Percentiles rank a stretch among this genome's conserved stretches.
phyloP scores from a whole-genome alignment of 2,329 filamentous ascomycete genomes.

The Microsporum ferrugineum region DNA sequence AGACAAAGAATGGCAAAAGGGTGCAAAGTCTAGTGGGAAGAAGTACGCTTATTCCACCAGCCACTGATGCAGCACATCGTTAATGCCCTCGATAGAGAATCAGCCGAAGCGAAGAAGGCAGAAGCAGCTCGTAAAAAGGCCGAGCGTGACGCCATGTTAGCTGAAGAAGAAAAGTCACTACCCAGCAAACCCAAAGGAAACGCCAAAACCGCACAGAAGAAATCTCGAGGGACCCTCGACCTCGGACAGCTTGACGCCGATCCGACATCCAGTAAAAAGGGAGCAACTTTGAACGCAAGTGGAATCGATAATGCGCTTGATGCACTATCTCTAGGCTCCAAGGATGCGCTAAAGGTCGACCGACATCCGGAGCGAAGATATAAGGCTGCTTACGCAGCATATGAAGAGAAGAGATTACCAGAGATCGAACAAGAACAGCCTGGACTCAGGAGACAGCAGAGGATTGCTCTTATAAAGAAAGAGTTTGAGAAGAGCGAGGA shows the following conservation, averaged over 20 bases:
- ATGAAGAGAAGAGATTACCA: conserved; percentile 64
- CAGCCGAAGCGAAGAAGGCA: conserved; percentile 70
- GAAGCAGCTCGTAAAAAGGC: conserved; percentile 81
- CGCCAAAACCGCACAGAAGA: conserved; percentile 39
- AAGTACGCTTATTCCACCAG: conserved; percentile 52
- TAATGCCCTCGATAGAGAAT: conserved; percentile 49
- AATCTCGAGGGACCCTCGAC: conserved; percentile 55
- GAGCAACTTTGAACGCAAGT: conserved; percentile 59
- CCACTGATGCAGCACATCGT: conserved; percentile 4
- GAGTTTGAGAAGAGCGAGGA: conserved; percentile 93
- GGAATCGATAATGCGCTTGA: conserved; percentile 93
- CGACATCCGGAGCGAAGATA: conserved; percentile 77
- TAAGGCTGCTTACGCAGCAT: conserved; percentile 74
- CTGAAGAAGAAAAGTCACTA: conserved; percentile 66
- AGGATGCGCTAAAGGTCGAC: conserved; percentile 59
- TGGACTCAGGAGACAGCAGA: conserved; percentile 70
- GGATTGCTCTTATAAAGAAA: conserved; percentile 70
- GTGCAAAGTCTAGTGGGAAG: conserved; percentile 72
- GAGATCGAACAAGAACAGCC: conserved; percentile 80
- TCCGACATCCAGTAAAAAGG: conserved; percentile 28
- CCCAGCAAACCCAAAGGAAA: conserved; percentile 50
- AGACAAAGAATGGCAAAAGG: conserved; percentile 69
- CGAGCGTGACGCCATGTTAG: conserved; percentile 70
- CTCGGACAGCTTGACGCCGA: conserved; percentile 58
- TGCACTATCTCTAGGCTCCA: conserved; percentile 58